These are phyloP conservation scores for Cardamine occulta DNA, from an alignment of 345 rosid species.

Conservation along the genomic window DNA sequence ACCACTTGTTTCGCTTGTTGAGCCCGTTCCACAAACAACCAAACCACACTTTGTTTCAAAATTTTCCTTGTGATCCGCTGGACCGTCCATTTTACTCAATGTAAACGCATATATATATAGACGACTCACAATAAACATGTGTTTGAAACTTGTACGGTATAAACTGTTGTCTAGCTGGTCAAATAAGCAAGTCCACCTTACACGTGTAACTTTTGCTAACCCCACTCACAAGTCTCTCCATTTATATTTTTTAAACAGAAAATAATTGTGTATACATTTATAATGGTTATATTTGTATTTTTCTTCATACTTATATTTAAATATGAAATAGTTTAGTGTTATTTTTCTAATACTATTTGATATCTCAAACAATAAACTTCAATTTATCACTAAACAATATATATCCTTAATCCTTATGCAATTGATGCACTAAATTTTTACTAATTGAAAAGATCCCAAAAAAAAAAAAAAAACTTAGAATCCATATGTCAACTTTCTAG, in stretches of 20 bases:
- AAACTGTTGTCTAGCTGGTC: conserved; percentile 30
- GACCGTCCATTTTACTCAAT: background rate
- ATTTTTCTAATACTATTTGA: background rate
- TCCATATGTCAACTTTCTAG: background rate
- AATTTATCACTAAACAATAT: background rate
- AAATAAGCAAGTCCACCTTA: conserved; percentile 22
- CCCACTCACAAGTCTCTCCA: background rate
- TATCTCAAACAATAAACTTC: background rate
- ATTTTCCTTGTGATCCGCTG: background rate
- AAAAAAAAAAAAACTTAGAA: background rate
- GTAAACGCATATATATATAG: background rate
- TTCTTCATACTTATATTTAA: background rate
- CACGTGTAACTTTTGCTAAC: conserved; percentile 11
- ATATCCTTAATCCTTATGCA: background rate
- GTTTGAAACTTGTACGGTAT: conserved; percentile 33
- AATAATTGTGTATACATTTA: background rate
- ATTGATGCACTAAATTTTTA: background rate
- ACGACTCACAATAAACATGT: background rate
- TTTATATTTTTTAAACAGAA: background rate
- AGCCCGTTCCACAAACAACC: background rate
- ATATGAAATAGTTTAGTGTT: background rate
- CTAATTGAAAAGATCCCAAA: background rate
- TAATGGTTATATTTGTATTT: background rate
- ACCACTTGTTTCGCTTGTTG: background rate
- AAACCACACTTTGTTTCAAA: background rate